These are phyloP conservation scores for Podaxis sp. DNA, from an alignment of 768 basidiomycete genomes.

Conservation along the genomic window DNA sequence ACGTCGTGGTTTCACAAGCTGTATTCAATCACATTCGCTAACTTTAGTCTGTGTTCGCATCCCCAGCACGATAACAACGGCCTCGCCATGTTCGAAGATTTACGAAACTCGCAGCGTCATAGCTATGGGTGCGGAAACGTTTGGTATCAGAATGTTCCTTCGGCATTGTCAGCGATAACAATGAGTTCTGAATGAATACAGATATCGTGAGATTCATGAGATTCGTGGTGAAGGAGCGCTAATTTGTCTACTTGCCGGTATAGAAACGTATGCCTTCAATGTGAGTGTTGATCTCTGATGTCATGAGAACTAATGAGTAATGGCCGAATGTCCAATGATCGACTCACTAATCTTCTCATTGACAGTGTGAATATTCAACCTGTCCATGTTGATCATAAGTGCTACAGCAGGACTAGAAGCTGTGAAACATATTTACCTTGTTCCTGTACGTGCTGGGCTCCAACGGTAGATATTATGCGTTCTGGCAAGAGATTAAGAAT, in stretches of 20 bases:
- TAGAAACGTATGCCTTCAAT: constrained; percentile 29
- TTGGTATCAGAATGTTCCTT: background rate
- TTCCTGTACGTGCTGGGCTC: constrained; percentile 27
- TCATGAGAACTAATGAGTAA: background rate
- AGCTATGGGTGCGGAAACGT: background rate
- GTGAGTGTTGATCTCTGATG: constrained; percentile 24
- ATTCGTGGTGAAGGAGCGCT: background rate
- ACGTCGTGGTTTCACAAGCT: background rate
- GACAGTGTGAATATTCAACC: constrained; percentile 28
- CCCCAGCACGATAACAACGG: background rate
- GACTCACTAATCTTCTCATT: constrained; percentile 29
- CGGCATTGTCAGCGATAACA: background rate
- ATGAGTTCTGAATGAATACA: constrained; percentile 3
- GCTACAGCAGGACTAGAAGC: background rate
- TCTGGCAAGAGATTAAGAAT: constrained; percentile 12
- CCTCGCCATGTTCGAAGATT: background rate
- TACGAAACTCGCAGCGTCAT: background rate
- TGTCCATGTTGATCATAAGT: constrained; percentile 4
- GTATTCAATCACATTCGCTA: background rate
- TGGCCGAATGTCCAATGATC: background rate
- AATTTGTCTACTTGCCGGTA: constrained; percentile 19
- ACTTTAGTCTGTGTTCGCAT: background rate
- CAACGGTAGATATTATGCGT: constrained; percentile 30
- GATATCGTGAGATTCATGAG: background rate
- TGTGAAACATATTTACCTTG: constrained; percentile 18